These are phyloP conservation scores for Pseudozyma pruni DNA, from an alignment of 1,284 basidiomycete species.

Conservation along the genomic window DNA sequence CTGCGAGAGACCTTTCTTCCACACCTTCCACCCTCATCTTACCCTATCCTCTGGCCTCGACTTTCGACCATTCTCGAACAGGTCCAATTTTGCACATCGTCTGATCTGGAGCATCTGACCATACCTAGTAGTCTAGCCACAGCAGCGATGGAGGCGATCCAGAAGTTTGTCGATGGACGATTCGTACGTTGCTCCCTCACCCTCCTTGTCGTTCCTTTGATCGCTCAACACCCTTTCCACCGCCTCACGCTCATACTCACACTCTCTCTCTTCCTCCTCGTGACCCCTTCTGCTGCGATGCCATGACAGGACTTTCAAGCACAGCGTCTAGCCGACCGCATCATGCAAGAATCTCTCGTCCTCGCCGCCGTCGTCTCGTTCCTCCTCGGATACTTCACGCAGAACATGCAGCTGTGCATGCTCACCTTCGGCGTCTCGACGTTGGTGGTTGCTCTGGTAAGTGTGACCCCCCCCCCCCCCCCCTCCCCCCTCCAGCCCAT, in stretches of 20 bases:
- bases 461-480: too few relatives aligned
- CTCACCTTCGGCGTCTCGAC: slow-evolving; percentile 14
- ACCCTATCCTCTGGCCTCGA: too few relatives aligned
- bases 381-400: slow-evolving; percentile 26
- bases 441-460: slow-evolving; percentile 27
- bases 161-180: slow-evolving; percentile 35
- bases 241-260: neutral
- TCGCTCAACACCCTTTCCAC: neutral
- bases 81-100: too few relatives aligned
- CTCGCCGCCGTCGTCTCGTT: slow-evolving; percentile 19
- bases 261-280: neutral
- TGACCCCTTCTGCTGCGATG: neutral
- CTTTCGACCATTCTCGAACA: too few relatives aligned
- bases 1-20: too few relatives aligned
- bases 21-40: too few relatives aligned
- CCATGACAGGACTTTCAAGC: slow-evolving; percentile 42
- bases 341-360: slow-evolving; percentile 42
- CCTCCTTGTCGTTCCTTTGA: neutral
- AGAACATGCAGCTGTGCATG: slow-evolving; percentile 42
- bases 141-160: slow-evolving; percentile 35
- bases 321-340: slow-evolving; percentile 34
- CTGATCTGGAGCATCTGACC: too few relatives aligned
- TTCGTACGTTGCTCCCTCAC: slow-evolving; percentile 24
- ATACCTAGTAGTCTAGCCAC: too few relatives aligned
- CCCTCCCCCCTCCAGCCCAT: too few relatives aligned